Conservation (phyloP, 257 asterid species). For the Ophiorrhiza pumila region DNA sequence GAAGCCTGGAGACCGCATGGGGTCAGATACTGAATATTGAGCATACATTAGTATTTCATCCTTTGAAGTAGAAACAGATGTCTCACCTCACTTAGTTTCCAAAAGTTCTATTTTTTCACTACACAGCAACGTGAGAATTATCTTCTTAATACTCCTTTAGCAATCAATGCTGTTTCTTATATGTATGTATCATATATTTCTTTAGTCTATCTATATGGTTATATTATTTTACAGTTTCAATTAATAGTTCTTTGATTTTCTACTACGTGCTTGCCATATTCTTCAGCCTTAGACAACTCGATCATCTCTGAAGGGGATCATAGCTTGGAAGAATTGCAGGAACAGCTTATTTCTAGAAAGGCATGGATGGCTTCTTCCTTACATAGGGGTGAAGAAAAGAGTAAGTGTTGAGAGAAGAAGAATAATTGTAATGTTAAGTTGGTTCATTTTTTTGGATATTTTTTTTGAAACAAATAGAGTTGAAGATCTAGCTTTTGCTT, state of each 20-base stretch:
- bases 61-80: background rate
- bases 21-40: background rate
- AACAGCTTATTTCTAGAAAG: slow-evolving; percentile 51
- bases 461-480: background rate
- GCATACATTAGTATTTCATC: background rate
- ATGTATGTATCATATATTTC: background rate
- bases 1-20: background rate
- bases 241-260: background rate
- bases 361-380: slow-evolving; percentile 98
- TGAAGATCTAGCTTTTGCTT: background rate
- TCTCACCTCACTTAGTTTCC: background rate
- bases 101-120: background rate
- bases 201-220: background rate
- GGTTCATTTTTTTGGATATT: background rate
- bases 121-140: background rate
- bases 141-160: background rate
- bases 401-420: slow-evolving; percentile 28
- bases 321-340: slow-evolving; percentile 45
- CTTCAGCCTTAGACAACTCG: slow-evolving; percentile 48
- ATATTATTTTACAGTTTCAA: background rate
- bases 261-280: background rate
- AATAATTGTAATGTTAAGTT: background rate
- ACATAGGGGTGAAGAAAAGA: slow-evolving; percentile 82
- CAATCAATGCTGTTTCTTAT: background rate
- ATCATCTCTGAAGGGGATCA: slow-evolving; percentile 33